phyloP scores from a whole-genome alignment of 495 filamentous ascomycete genomes.

The Podospora conica region DNA sequence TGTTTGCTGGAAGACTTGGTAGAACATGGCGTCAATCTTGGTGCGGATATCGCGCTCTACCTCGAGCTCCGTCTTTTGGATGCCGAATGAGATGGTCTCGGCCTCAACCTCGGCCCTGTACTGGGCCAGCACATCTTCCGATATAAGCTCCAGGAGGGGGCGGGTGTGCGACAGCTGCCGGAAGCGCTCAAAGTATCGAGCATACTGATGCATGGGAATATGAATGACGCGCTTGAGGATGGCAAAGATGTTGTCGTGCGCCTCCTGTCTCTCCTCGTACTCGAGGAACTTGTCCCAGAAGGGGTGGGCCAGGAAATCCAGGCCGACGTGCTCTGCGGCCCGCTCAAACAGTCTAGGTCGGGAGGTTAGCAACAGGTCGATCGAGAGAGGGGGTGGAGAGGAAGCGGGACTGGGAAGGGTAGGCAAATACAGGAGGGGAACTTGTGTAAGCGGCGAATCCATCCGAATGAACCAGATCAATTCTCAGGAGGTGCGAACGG shows the following conservation, averaged over 20 bases:
- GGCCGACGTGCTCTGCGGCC: constrained; percentile 73
- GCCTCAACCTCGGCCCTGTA: constrained; percentile 66
- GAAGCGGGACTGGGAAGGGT: constrained; percentile 40
- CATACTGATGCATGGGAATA: constrained; percentile 96
- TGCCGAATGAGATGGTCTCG: constrained; percentile 41
- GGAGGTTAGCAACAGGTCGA: constrained; percentile 49
- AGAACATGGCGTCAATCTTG: constrained; percentile 71
- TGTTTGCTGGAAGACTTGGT: constrained; percentile 73
- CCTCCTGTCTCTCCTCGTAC: constrained; percentile 86
- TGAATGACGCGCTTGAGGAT: constrained; percentile 81
- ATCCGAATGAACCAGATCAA: constrained; percentile 43
- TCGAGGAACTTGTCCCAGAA: constrained; percentile 99
- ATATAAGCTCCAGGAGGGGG: constrained; percentile 66
- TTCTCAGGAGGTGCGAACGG: constrained; percentile 38
- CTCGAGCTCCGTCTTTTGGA: constrained; percentile 58
- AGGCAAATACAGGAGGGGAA: constrained; percentile 53
- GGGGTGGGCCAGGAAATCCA: constrained; percentile 89
- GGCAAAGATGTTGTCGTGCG: constrained; percentile 77
- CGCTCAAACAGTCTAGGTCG: constrained; percentile 80
- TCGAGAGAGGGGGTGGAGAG: constrained; percentile 22
- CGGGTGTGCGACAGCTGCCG: constrained; percentile 68
- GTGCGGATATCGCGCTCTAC: constrained; percentile 76
- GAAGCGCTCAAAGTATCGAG: constrained; percentile 89
- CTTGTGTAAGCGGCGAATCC: constrained; percentile 46
- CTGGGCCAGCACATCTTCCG: constrained; percentile 58